These are phyloP conservation scores for Hordeum vulgare DNA, from an alignment of 176 grass and related monocot species.

Conservation along the genomic window DNA sequence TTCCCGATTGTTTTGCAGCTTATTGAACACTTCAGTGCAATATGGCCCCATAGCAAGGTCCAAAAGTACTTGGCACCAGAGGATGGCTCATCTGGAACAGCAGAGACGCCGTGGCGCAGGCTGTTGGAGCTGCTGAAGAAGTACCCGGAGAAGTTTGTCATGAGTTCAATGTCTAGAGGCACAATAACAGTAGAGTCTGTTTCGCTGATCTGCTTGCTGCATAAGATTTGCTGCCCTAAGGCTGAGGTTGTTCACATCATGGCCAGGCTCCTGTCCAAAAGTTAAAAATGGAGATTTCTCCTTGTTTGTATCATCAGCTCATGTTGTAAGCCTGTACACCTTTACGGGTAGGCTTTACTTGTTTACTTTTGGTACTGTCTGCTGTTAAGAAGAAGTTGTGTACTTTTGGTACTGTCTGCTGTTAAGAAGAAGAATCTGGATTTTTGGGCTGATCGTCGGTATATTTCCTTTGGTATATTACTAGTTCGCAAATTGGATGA, in stretches of 20 bases:
- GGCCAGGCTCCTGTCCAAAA: not conserved
- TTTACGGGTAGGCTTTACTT: not conserved
- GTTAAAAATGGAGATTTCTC: not conserved
- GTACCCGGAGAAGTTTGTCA: constrained; percentile 52
- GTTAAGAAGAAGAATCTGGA: not conserved
- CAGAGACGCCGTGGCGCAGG: constrained; percentile 38
- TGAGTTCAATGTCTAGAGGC: constrained; percentile 37
- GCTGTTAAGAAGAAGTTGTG: too few relatives aligned
- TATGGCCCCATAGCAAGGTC: constrained; percentile 34
- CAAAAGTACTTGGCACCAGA: constrained; percentile 39
- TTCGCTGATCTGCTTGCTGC: too few relatives aligned
- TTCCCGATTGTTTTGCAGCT: constrained; percentile 34
- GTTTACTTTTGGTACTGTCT: not conserved
- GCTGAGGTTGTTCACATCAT: not conserved
- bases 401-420: not conserved
- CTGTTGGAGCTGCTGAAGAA: constrained; percentile 49
- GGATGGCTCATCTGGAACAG: constrained; percentile 32
- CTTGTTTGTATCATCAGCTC: not conserved
- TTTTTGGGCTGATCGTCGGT: not conserved
- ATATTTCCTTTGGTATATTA: not conserved
- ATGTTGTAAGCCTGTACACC: not conserved
- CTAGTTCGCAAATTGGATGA: not conserved
- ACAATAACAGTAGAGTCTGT: constrained; percentile 32
- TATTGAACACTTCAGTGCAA: constrained; percentile 23
- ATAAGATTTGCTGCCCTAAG: not conserved